Conservation (phyloP, 2,329 filamentous ascomycete genomes). For the Xylaria arbuscula region DNA sequence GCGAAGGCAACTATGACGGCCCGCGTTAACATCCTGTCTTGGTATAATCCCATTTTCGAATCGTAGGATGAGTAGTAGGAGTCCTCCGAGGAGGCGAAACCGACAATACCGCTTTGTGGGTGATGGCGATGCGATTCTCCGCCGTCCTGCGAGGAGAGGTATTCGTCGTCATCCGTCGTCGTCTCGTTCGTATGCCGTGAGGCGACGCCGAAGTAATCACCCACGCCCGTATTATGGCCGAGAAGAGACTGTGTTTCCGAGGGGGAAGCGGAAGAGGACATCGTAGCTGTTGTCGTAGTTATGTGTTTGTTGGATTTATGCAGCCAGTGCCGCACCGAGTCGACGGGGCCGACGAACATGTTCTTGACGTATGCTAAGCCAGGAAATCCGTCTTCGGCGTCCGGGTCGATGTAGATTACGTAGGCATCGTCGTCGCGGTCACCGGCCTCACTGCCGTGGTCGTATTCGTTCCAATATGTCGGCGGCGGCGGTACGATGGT, state of each 20-base stretch:
- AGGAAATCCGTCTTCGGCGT: conserved; percentile 69
- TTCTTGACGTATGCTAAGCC: conserved; percentile 70
- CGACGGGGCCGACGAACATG: conserved; percentile 62
- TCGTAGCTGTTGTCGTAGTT: neutral
- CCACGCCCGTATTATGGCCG: conserved; percentile 12
- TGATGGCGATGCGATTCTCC: neutral
- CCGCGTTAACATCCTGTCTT: conserved; percentile 67
- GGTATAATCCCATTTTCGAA: conserved; percentile 61
- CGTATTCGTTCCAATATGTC: conserved; percentile 87
- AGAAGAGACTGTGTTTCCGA: conserved; percentile 49
- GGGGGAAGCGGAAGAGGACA: conserved; percentile 13
- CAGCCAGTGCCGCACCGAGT: conserved; percentile 65
- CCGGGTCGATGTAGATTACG: conserved; percentile 78
- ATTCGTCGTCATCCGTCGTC: conserved; percentile 58
- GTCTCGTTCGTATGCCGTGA: conserved; percentile 38
- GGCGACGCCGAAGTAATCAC: conserved; percentile 47
- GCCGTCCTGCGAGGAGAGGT: conserved; percentile 31
- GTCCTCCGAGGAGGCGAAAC: conserved; percentile 7
- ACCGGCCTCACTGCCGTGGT: conserved; percentile 77
- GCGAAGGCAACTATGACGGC: conserved; percentile 65
- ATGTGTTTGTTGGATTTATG: conserved; percentile 27
- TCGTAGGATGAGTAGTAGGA: conserved; percentile 59
- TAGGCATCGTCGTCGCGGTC: conserved; percentile 70
- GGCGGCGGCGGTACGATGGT: conserved; percentile 37
- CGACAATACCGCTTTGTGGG: too few species aligned